These are phyloP conservation scores for Trichoderma polysporum DNA, from an alignment of 2,329 filamentous ascomycete species.

Conservation along the genomic window DNA sequence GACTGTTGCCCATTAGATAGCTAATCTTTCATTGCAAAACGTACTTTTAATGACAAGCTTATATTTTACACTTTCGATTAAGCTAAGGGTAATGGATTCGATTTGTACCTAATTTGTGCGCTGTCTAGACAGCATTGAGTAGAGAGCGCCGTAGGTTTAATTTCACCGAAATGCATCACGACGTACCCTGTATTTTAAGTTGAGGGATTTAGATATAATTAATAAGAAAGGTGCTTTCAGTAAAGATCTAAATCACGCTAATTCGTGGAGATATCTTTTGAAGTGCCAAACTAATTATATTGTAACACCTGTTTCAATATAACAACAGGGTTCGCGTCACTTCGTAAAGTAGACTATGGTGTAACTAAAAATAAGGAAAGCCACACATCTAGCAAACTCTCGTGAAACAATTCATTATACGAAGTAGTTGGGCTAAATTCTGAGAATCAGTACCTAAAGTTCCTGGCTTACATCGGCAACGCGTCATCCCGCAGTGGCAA, in stretches of 20 bases:
- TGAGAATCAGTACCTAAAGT: background rate
- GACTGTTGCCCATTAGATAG: too few species aligned
- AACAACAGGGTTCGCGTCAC: too few species aligned
- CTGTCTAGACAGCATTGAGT: too few species aligned
- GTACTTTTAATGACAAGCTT: too few species aligned
- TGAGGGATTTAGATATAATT: background rate
- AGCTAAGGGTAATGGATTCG: too few species aligned
- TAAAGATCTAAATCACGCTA: background rate
- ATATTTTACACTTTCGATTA: too few species aligned
- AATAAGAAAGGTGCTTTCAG: background rate
- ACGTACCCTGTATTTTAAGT: background rate
- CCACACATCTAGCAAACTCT: background rate
- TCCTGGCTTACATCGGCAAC: background rate
- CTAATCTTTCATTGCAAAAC: too few species aligned
- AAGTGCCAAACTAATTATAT: background rate
- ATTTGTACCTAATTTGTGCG: too few species aligned
- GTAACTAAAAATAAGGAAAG: background rate
- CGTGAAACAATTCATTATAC: background rate
- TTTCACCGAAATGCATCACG: too few species aligned
- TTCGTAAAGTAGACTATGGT: background rate
- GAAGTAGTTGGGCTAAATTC: background rate
- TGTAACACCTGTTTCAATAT: background rate
- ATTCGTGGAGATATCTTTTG: background rate
- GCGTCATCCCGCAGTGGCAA: background rate
- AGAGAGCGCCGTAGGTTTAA: too few species aligned